phyloP scores from a whole-genome alignment of 257 asterid species.

The Galeopsis tetrahit region DNA sequence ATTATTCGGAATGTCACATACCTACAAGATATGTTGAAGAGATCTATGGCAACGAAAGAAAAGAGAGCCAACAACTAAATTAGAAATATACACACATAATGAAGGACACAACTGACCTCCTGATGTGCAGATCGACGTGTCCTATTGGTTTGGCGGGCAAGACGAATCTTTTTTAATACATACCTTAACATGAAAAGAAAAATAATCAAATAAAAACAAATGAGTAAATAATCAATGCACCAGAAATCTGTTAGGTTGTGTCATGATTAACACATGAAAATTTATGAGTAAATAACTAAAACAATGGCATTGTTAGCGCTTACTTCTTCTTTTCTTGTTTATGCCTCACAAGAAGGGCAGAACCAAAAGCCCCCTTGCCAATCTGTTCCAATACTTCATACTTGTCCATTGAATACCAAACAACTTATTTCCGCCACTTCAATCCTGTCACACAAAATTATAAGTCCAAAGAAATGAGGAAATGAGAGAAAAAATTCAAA shows the following conservation, averaged over 20 bases:
- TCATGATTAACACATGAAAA: constrained; percentile 24
- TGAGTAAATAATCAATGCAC: constrained; percentile 24
- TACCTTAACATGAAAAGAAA: constrained; percentile 53
- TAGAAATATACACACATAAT: constrained; percentile 2
- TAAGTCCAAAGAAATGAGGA: constrained; percentile 5
- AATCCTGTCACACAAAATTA: constrained; percentile 30
- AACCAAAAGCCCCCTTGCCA: constrained; percentile 95
- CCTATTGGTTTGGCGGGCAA: constrained; percentile 94
- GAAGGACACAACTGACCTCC: constrained; percentile 60
- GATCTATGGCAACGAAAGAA: constrained; percentile 3
- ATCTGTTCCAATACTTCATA: constrained; percentile 89
- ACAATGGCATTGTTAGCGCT: constrained; percentile 32
- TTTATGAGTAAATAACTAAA: constrained; percentile 6
- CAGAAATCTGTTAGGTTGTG: background rate
- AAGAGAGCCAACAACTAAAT: background rate
- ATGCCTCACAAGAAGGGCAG: constrained; percentile 87
- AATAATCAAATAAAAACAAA: constrained; percentile 25
- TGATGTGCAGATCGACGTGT: constrained; percentile 96
- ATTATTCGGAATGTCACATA: background rate
- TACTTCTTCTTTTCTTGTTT: constrained; percentile 86
- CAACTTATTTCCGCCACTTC: constrained; percentile 30
- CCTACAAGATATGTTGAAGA: background rate
- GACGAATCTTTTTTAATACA: constrained; percentile 90
- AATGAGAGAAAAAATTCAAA: constrained; percentile 17
- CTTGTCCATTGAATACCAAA: constrained; percentile 61